Conservation (phyloP, 495 filamentous ascomycete genomes). For the Penicillium paxilli region DNA sequence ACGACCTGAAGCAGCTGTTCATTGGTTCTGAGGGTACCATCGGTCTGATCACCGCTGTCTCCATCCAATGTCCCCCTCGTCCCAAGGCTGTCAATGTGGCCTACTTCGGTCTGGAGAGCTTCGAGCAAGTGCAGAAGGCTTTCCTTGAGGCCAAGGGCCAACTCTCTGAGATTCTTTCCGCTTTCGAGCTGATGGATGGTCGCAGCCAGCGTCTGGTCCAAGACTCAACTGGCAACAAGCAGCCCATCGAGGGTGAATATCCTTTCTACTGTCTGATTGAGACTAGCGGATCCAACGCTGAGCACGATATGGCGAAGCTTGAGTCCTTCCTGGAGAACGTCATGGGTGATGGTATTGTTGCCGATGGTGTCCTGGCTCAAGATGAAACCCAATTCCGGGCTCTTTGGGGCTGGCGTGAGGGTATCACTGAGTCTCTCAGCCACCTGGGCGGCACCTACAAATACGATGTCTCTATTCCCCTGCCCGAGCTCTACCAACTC, state of each 20-base stretch:
- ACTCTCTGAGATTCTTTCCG: slow-evolving; percentile 91
- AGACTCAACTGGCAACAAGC: slow-evolving; percentile 70
- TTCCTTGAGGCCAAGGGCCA: slow-evolving; percentile 86
- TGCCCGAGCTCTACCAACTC: slow-evolving; percentile 81
- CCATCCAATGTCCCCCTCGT: slow-evolving; percentile 84
- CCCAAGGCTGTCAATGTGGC: slow-evolving; percentile 85
- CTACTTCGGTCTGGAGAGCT: slow-evolving; percentile 82
- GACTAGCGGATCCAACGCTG: slow-evolving; percentile 89
- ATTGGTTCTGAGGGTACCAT: slow-evolving; percentile 94
- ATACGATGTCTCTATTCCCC: slow-evolving; percentile 94
- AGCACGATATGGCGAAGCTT: slow-evolving; percentile 89
- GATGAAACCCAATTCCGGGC: slow-evolving; percentile 84
- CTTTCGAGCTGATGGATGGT: slow-evolving; percentile 96
- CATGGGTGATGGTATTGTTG: slow-evolving; percentile 79
- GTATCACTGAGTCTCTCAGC: slow-evolving; percentile 81
- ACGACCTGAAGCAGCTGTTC: slow-evolving; percentile 96
- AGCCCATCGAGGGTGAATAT: slow-evolving; percentile 76
- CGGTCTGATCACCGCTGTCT: slow-evolving; percentile 87
- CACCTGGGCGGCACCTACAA: slow-evolving; percentile 97
- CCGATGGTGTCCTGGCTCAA: slow-evolving; percentile 86
- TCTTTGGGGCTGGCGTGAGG: slow-evolving; percentile 92
- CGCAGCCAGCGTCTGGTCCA: slow-evolving; percentile 74
- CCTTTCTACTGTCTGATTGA: slow-evolving; percentile 97
- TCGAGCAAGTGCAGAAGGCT: slow-evolving; percentile 78
- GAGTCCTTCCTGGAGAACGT: slow-evolving; percentile 84